Base-by-base conservation (phyloP, 2,329 filamentous ascomycete species). In the Escovopsis sp. region DNA sequence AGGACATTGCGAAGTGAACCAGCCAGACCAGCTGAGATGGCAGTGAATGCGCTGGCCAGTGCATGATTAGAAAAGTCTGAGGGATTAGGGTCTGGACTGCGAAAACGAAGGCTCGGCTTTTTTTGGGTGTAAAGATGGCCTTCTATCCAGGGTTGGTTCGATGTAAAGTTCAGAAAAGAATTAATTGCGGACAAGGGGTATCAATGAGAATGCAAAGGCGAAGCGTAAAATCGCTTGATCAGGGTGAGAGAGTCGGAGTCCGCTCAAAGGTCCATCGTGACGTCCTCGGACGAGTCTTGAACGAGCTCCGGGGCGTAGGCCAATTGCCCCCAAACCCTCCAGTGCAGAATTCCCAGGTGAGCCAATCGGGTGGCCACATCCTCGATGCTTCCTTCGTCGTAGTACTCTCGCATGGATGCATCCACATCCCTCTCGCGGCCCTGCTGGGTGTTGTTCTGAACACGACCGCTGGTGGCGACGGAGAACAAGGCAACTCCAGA, bases 281-380 rank as follows among this genome's bases (percentile, higher is more conserved):
- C 42, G 38, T 46, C 49, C 35, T 64, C 61, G 42, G 60, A 46
- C 26, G 51, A 47, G 54, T 60, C 58, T 39, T 57, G 58, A 41
- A 66, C 60, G 28, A 53, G 46, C 26, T 66, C 68, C 26, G 59
- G 60, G 12, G 63, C 49, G 56, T 94, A 94, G 11, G 82, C 77
- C 42, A 94, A 67, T 2, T 76, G 75, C 2, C 75, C 74, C 86
- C 88, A 96, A 3, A 94, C 82, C 39, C 85, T 75, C 87, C 88
- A 95, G 61, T 95, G 87, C 23, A 96, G 65, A 6, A 91, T 71
- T 12, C 84, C 78, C 37, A 95, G 76, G 55, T 95, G 89, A 6
- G 85, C 81, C 40, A 94, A 70, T 38, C 85, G 77, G 37, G 79
- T 81, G 1, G 85, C 77, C 58, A 94, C 75, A 45, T 86, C 80